phyloP scores from a whole-genome alignment of 495 filamentous ascomycete species.

The Oleoguttula mirabilis region DNA sequence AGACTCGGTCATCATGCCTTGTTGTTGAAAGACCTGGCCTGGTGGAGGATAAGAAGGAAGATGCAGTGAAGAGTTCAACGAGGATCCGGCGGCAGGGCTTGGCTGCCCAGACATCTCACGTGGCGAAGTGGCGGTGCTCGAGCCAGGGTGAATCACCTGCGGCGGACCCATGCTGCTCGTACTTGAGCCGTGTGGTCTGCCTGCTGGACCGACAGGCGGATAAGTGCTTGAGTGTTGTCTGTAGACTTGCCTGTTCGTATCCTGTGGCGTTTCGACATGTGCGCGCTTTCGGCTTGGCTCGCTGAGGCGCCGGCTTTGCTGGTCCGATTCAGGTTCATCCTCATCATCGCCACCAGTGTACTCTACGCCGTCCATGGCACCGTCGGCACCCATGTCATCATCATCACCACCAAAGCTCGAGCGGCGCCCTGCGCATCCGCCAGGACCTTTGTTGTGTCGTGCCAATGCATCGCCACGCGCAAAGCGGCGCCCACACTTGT shows the following conservation, averaged over 20 bases:
- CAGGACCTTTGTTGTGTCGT: conserved; percentile 88
- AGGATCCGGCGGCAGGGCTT: conserved; percentile 13
- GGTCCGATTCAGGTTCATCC: conserved; percentile 33
- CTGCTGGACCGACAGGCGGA: conserved; percentile 46
- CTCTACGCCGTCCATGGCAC: conserved; percentile 66
- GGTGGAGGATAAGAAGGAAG: conserved; percentile 1
- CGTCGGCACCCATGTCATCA: conserved; percentile 45
- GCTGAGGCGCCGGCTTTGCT: conserved; percentile 33
- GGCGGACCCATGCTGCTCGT: conserved; percentile 24
- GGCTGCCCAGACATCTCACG: conserved; percentile 19
- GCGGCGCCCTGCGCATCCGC: conserved; percentile 83
- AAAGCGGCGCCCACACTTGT: conserved; percentile 87
- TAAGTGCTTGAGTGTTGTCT: conserved; percentile 63
- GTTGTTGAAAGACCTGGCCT: conserved; percentile 20
- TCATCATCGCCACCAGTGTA: conserved; percentile 52
- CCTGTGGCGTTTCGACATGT: conserved; percentile 38
- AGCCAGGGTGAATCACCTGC: conserved; percentile 15
- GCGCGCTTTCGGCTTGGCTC: conserved; percentile 61
- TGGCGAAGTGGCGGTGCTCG: conserved; percentile 17
- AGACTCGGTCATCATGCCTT: conserved; percentile 67
- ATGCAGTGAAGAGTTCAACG: conserved; percentile 8
- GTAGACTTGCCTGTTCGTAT: conserved; percentile 35
- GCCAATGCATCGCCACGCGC: conserved; percentile 91
- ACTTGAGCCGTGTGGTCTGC: conserved; percentile 18
- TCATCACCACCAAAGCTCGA: conserved; percentile 77